Base-by-base conservation (phyloP, 2,329 filamentous ascomycete species). In the Ophiocordyceps camponoti-rufipedis region DNA sequence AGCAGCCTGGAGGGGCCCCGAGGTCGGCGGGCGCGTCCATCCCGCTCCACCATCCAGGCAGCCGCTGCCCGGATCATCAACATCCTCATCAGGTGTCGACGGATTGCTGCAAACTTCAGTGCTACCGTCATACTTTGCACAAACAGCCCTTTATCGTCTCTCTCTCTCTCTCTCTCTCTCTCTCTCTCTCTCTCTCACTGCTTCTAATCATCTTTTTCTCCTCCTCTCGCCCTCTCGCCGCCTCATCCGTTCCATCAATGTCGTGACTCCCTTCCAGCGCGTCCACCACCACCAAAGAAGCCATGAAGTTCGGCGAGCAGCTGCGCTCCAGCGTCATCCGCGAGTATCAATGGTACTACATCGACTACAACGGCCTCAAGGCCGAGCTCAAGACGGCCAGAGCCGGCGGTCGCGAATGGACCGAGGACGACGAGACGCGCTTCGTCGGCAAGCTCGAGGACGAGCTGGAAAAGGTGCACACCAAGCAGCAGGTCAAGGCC, bases 301-400 rank as follows among this genome's bases (percentile, higher is more conserved):
- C 74, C 68, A 81, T 81, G 77, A 81, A 81, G 73, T 98, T 96
- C 72, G 91, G 91, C 62, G 85, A 95, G 66, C 88, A 98, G 73
- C 79, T 98, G 58, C 86, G 86, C 52, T 89, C 86, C 57, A 95
- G 88, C 61, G 75, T 94, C 59, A 94, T 96, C 65, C 87, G 85
- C 70, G 88, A 96, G 67, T 98, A 93, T 69, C 81, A 88, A 63
- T 94, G 88, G 80, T 86, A 94, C 70, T 98, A 98, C 68, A 95
- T 98, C 66, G 83, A 86, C 66, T 98, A 98, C 68, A 88, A 95
- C 62, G 85, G 82, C 52, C 75, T 98, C 44, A 98, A 98, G 68
- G 72, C 75, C 53, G 80, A 86, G 52, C 78, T 98, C 50, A 91
- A 89, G 66, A 78, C 75, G 48, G 75, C 80, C 48, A 82, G 73